A percentile compares a stretch with the other conserved stretches of the same genome.
phyloP scores from a whole-genome alignment of 768 basidiomycete genomes.

The Lactifluus subvellereus region DNA sequence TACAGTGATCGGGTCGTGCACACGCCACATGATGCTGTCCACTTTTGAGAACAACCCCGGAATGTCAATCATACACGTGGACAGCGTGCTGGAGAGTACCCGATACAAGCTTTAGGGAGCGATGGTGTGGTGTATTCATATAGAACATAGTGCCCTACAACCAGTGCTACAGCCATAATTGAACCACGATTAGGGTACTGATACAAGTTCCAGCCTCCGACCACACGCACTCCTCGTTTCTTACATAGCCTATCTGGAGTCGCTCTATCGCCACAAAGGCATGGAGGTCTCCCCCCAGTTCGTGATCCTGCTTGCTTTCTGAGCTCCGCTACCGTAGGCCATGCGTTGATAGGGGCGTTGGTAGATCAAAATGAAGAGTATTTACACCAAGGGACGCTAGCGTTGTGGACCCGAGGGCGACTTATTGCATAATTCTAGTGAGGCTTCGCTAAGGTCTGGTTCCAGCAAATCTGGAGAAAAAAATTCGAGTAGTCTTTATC shows the following conservation, averaged over 20 bases:
- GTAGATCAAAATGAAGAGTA: neutral
- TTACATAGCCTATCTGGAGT: neutral
- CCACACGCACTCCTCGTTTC: neutral
- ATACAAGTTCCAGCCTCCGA: neutral
- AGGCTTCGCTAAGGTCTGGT: neutral
- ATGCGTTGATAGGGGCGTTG: conserved; percentile 1
- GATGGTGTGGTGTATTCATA: neutral
- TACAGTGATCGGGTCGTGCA: neutral
- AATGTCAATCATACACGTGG: neutral
- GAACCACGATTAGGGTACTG: neutral
- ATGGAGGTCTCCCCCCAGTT: neutral
- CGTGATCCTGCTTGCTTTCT: neutral
- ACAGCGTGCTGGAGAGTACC: conserved; percentile 2
- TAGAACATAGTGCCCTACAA: neutral
- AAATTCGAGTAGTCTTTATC: neutral
- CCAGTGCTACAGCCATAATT: neutral
- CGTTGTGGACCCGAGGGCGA: neutral
- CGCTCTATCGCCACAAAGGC: neutral
- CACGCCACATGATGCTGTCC: neutral
- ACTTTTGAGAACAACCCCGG: neutral
- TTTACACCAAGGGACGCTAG: neutral
- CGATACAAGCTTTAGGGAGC: neutral
- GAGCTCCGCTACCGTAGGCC: neutral
- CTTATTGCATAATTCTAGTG: neutral
- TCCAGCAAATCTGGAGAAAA: neutral